Evolutionary conservation across 441 rosid genomes (phyloP).

Genomic region (Arabidopsis hybrid): DNA sequence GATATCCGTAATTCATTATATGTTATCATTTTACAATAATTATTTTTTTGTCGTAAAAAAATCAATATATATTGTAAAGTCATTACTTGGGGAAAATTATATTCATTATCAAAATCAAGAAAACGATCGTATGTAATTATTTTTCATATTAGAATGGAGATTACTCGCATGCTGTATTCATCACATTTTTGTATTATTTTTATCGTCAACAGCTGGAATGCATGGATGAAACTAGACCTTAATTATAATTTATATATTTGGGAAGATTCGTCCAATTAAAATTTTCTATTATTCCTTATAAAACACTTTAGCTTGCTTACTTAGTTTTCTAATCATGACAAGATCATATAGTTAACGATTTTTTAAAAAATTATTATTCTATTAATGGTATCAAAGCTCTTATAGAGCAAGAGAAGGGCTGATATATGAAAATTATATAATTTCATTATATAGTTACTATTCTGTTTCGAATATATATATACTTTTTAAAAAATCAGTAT

Average conservation of each 20-base stretch:
- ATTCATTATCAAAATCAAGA: too few relatives aligned
- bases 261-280: constrained; percentile 20
- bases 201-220: constrained; percentile 30
- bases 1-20: not conserved
- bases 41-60: too few relatives aligned
- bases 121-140: not conserved
- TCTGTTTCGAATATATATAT: not conserved
- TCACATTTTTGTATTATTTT: constrained; percentile 21
- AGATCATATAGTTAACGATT: not conserved
- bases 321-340: constrained; percentile 22
- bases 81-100: constrained; percentile 11
- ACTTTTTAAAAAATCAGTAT: too few relatives aligned
- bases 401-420: constrained; percentile 16
- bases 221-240: constrained; percentile 19
- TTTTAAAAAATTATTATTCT: not conserved
- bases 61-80: not conserved
- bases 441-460: not conserved
- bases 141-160: constrained; percentile 1
- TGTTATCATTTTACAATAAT: not conserved
- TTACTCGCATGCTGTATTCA: constrained; percentile 30
- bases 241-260: constrained; percentile 8
- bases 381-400: constrained; percentile 1
- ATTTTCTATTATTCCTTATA: not conserved
- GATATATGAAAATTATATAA: not conserved
- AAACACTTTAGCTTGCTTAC: constrained; percentile 6